Base-by-base conservation (phyloP, 768 basidiomycete species). In the Phanerodontia chrysosporium region DNA sequence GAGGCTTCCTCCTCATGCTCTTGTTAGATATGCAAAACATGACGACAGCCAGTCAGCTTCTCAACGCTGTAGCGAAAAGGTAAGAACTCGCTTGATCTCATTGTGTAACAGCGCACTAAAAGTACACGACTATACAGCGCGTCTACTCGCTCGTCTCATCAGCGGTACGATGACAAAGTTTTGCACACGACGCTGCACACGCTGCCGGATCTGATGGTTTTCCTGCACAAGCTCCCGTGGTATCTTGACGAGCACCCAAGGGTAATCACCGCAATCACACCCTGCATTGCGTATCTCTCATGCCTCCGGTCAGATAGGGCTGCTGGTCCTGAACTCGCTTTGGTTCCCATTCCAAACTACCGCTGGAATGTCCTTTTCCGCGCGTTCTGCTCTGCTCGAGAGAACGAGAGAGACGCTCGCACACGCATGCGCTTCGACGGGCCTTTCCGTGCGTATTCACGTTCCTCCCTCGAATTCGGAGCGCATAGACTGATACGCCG, bases 261-360 rank as follows among this genome's bases (percentile, higher is more conserved):
- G 61, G 86, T 89, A 61, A 72, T 57, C 62, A 57, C 4, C 39
- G 18, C 16, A 10, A 42, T 42, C 39, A 42, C 18, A 42, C 18
- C 18, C 39, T 42, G 45, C 44, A 63, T 57, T 32, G 6, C 35
- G 32, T 18, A 42, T 49, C 5, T n/a, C 45, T 35, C 22, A 55
- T 25, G 45, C 29, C 35, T 30, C 48, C 39, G 51, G 39, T 36
- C 59, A 88, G 88, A 76, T 77, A 35, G 76, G 80, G 1, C 74
- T 90, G 16, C 76, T 92, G 12, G 80, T 89, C 27, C 70, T 91
- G 46, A 84, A 82, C 66, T 87, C 85, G 2, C 75, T 91, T 28
- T 84, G 83, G 24, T 87, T 83, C 65, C 83, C 83, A 1, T 86
- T 91, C 60, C 87, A 90, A 67, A 70, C 74, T 13, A 67, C 73